Evolutionary conservation across 148 eudicot genomes (phyloP), one percentile per base, ranked within the genome.

Genomic region (Spergularia bocconei): DNA sequence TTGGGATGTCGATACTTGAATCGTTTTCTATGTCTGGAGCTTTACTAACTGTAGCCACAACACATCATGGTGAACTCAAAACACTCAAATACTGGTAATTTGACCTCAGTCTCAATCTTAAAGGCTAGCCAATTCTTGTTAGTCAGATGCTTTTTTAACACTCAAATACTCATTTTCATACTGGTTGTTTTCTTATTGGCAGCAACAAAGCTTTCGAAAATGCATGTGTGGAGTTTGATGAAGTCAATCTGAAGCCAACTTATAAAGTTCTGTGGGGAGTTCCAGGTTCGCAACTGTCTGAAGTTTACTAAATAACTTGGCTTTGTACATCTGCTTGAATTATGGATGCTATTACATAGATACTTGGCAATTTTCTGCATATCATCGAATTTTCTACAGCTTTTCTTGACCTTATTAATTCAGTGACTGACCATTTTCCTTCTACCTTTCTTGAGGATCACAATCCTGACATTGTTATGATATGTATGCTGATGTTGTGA

Each of bases 201-300:
- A 93, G 95, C 80, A 91, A 93, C 64, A 74, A 81, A 56, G 89
- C 86, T 36, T 91, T 93, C 74, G 98, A 93, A 80, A 93, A 93
- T 84, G 95, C 97, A 53, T 93, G 95, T 77, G 90, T 93, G 98
- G 98, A 93, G 84, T 93, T 90, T 79, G 98, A 91, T 82, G 97
- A 93, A 77, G 91, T 88, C 84, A 87, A 93, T 63, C 79, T 93
- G 83, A 93, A 88, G 84, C 98, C 98, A 63, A 93, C 98, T 29
- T 93, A 91, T 77, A 90, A 81, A 78, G 88, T 93, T 82, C 89
- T 93, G 29, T 91, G 95, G 97, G 98, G 98, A 69, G 82, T 93
- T 73, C 98, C 97, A 90, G 98, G 98, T 88, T 74, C 66, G 16
- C 38, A 69, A 60, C 71, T 23, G 10, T 44, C 48, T 44, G 48